Percentiles rank a stretch among this genome's conserved stretches.
phyloP scores from a whole-genome alignment of 2,329 filamentous ascomycete genomes.

The Penicillium sp. region DNA sequence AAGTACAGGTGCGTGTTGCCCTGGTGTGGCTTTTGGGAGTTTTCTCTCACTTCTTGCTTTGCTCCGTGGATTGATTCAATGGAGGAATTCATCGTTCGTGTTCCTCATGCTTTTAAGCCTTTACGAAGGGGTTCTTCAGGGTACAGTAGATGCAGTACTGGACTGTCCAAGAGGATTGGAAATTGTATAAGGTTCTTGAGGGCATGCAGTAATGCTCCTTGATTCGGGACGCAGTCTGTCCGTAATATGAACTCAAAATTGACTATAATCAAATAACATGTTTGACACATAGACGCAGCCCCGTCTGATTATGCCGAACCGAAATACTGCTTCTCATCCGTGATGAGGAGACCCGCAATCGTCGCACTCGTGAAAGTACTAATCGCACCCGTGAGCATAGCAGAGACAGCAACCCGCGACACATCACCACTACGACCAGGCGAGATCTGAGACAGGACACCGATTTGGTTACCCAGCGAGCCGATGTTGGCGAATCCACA shows the following conservation, averaged over 20 bases:
- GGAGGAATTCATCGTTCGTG: background rate
- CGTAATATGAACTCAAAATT: background rate
- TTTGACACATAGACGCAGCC: background rate
- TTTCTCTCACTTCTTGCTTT: background rate
- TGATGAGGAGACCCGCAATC: slow-evolving; percentile 75
- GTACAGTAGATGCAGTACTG: background rate
- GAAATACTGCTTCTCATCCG: slow-evolving; percentile 46
- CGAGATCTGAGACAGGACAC: slow-evolving; percentile 79
- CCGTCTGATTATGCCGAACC: background rate
- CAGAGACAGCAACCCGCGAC: slow-evolving; percentile 72
- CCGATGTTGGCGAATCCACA: slow-evolving; percentile 84
- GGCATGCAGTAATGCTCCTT: background rate
- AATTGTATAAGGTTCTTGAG: background rate
- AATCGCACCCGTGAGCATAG: slow-evolving; percentile 75
- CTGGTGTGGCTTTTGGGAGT: background rate
- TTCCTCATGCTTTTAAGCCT: background rate
- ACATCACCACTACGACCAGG: slow-evolving; percentile 74
- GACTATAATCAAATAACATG: background rate
- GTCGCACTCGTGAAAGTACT: slow-evolving; percentile 77
- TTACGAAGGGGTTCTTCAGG: background rate
- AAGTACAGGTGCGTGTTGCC: slow-evolving; percentile 14
- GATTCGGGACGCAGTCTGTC: background rate
- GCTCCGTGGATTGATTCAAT: background rate
- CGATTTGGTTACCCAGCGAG: slow-evolving; percentile 85
- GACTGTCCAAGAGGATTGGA: no score